Evolutionary conservation across 2,329 filamentous ascomycete species (phyloP).

Genomic region (Ophiosphaerella narmari): DNA sequence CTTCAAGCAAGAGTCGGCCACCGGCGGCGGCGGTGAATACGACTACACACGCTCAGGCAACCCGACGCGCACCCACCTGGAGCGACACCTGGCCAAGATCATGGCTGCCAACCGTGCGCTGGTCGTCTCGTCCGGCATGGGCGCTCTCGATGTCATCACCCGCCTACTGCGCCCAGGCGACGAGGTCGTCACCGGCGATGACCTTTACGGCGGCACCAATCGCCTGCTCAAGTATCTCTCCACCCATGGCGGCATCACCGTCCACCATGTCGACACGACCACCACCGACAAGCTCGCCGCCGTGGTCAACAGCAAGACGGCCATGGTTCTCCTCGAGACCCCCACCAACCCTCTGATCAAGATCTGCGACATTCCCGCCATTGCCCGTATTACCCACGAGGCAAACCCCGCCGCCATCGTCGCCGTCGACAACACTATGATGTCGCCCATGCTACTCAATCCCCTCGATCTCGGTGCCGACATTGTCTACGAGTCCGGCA

Average conservation of each 20-base stretch:
- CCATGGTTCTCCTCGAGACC: conserved; percentile 94
- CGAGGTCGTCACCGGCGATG: conserved; percentile 95
- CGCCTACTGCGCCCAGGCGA: conserved; percentile 88
- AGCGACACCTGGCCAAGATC: conserved; percentile 96
- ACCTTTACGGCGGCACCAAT: conserved; percentile 95
- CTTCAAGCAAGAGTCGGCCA: conserved; percentile 88
- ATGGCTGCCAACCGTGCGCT: conserved; percentile 93
- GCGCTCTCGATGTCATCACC: conserved; percentile 93
- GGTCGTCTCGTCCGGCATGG: conserved; percentile 96
- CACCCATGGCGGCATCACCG: conserved; percentile 85
- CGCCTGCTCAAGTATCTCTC: conserved; percentile 90
- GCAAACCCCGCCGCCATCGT: conserved; percentile 80
- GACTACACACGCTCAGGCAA: conserved; percentile 99
- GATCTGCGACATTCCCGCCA: conserved; percentile 86
- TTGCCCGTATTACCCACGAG: conserved; percentile 76
- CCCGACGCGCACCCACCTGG: conserved; percentile 92
- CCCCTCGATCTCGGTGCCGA: conserved; percentile 93
- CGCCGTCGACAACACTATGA: conserved; percentile 98
- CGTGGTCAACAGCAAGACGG: conserved; percentile 77
- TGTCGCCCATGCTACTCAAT: conserved; percentile 91
- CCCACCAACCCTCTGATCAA: conserved; percentile 98
- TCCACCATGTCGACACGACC: conserved; percentile 97
- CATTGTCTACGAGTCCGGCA: conserved; percentile 96
- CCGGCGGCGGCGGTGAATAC: conserved; percentile 82
- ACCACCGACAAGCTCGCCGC: conserved; percentile 69